Evolutionary conservation across 2,329 filamentous ascomycete species (phyloP).

Genomic region (Seiridium cupressi): DNA sequence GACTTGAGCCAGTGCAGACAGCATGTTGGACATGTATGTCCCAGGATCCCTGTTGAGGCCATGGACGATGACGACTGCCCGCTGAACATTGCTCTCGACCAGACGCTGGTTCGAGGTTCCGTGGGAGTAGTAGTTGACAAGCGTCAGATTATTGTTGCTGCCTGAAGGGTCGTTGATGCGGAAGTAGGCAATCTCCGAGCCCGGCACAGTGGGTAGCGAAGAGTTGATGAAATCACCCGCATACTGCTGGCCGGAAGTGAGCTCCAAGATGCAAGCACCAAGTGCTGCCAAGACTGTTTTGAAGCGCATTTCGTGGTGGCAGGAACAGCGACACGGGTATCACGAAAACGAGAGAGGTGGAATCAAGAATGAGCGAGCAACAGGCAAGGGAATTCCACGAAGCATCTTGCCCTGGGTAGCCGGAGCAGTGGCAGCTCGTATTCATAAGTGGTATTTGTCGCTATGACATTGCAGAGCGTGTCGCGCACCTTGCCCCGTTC

Average conservation of each 20-base stretch:
- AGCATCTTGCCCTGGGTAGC: too few species aligned
- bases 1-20: constrained; percentile 1
- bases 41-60: constrained; percentile 1
- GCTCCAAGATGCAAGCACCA: neutral
- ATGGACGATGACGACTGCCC: constrained; percentile 5
- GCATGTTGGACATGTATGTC: constrained; percentile 6
- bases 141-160: neutral
- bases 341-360: too few species aligned
- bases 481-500: too few species aligned
- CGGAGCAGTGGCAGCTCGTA: too few species aligned
- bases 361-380: too few species aligned
- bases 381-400: too few species aligned
- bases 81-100: constrained; percentile 1
- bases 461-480: too few species aligned
- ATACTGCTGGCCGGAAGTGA: neutral
- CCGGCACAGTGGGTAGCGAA: neutral
- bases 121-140: constrained; percentile 5
- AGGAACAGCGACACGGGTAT: too few species aligned
- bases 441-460: too few species aligned
- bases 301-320: neutral
- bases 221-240: neutral
- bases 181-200: constrained; percentile 5
- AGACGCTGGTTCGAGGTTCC: neutral
- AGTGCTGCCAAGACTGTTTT: neutral
- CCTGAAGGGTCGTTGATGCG: constrained; percentile 6